phyloP scores from a whole-genome alignment of 2,329 filamentous ascomycete genomes.

The Nigrograna mackinnonii region DNA sequence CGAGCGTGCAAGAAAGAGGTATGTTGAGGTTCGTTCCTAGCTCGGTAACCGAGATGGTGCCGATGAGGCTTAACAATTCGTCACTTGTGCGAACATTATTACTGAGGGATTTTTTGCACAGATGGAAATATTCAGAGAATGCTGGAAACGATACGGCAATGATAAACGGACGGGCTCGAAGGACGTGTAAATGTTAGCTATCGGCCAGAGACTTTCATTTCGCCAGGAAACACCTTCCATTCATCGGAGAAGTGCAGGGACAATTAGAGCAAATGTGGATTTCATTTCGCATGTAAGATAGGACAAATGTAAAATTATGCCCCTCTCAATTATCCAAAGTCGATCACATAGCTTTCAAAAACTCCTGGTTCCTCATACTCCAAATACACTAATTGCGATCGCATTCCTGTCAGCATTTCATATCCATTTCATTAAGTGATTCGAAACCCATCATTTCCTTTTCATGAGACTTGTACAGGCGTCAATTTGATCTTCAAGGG shows the following conservation, averaged over 20 bases:
- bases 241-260: too few species aligned
- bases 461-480: slow-evolving; percentile 4
- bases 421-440: background rate
- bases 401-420: background rate
- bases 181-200: slow-evolving; percentile 63
- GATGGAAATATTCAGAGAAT: slow-evolving; percentile 89
- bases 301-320: too few species aligned
- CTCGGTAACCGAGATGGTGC: slow-evolving; percentile 28
- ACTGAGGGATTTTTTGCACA: slow-evolving; percentile 40
- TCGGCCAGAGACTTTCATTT: too few species aligned
- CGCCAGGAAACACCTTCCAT: too few species aligned
- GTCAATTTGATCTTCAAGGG: slow-evolving; percentile 36
- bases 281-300: too few species aligned
- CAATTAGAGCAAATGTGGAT: too few species aligned
- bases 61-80: slow-evolving; percentile 15
- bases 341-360: too few species aligned
- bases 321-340: too few species aligned
- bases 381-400: too few species aligned
- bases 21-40: slow-evolving; percentile 40
- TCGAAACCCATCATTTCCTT: background rate
- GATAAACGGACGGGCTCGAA: slow-evolving; percentile 79
- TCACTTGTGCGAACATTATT: background rate
- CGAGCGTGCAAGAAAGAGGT: slow-evolving; percentile 86
- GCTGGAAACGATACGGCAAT: slow-evolving; percentile 91
- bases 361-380: too few species aligned